A percentile compares a stretch with the other conserved stretches of the same genome.
Conservation (phyloP, 257 asterid species). For the Rubia yunnanensis region DNA sequence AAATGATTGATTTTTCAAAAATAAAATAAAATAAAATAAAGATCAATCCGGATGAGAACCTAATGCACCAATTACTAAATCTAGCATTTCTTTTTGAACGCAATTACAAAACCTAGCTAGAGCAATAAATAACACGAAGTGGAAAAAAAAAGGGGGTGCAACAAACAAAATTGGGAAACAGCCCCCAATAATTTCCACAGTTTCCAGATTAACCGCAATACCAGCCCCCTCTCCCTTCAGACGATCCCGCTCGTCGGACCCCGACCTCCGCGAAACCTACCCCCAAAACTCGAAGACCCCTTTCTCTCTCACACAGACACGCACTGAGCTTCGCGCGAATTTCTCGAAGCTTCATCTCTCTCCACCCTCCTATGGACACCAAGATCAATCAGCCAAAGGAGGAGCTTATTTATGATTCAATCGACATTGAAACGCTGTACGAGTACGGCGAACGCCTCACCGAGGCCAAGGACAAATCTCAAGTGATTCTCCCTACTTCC, state of each 20-base stretch:
- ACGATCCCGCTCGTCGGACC: neutral
- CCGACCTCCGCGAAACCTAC: slow-evolving; percentile 6
- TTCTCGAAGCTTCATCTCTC: neutral
- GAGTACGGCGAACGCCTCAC: slow-evolving; percentile 72
- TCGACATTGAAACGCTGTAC: slow-evolving; percentile 81
- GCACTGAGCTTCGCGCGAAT: neutral
- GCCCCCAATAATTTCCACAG: neutral
- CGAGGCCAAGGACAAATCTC: slow-evolving; percentile 74
- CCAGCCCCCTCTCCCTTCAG: neutral
- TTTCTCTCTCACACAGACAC: neutral
- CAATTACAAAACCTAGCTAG: neutral
- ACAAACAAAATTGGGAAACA: neutral
- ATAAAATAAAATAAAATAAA: no score
- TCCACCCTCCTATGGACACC: neutral
- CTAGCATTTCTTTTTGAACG: no score
- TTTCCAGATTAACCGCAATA: neutral
- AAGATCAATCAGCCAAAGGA: slow-evolving; percentile 28
- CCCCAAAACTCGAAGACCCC: neutral
- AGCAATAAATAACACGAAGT: no score
- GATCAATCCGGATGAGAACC: no score
- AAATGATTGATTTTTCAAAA: no score
- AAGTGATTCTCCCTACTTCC: slow-evolving; percentile 28
- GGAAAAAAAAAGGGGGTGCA: no score
- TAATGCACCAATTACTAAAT: no score
- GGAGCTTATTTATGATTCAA: slow-evolving; percentile 43